Percentiles rank a stretch among this genome's conserved stretches.
Conservation (phyloP, 768 basidiomycete genomes). For the Kockovaella imperatae region DNA sequence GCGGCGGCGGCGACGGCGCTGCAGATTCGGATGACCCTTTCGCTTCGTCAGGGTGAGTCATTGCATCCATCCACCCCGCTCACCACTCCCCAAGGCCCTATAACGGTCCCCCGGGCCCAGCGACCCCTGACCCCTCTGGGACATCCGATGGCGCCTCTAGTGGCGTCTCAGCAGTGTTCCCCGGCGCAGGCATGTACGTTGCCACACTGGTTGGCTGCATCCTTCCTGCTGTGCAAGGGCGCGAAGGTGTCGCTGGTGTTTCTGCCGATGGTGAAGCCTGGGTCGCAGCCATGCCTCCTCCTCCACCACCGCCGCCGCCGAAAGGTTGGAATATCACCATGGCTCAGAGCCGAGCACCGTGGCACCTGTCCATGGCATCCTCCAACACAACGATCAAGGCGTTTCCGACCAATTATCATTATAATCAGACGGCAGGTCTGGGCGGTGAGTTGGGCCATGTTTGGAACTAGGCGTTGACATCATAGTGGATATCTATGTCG, state of each 20-base stretch:
- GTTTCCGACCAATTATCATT: slow-evolving; percentile 2
- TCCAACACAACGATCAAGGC: neutral
- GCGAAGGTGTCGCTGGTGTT: neutral
- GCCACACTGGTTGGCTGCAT: slow-evolving; percentile 6
- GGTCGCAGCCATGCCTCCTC: slow-evolving; percentile 3
- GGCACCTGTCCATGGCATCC: slow-evolving; percentile 3
- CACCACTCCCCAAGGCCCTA: neutral
- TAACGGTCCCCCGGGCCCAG: slow-evolving; percentile 3
- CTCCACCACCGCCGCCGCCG: slow-evolving; percentile 2
- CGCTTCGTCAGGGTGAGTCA: neutral
- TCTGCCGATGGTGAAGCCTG: slow-evolving; percentile 7
- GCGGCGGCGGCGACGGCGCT: neutral
- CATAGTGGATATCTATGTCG: slow-evolving; percentile 6
- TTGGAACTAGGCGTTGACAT: neutral
- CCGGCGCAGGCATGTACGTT: slow-evolving; percentile 5
- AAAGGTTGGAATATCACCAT: slow-evolving; percentile 7
- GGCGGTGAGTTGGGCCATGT: neutral
- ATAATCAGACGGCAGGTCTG: slow-evolving; percentile 5
- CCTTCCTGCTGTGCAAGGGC: slow-evolving; percentile 1
- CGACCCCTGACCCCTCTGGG: slow-evolving; percentile 1
- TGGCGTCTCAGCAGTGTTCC: slow-evolving; percentile 1
- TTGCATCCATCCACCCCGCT: neutral
- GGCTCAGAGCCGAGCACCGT: slow-evolving; percentile 1
- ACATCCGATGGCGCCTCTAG: slow-evolving; percentile 3
- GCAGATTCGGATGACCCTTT: slow-evolving; percentile 3